Evolutionary conservation across 768 basidiomycete species (phyloP), one percentile per base, ranked within the genome.

Genomic region (Lactarius hengduanensis): DNA sequence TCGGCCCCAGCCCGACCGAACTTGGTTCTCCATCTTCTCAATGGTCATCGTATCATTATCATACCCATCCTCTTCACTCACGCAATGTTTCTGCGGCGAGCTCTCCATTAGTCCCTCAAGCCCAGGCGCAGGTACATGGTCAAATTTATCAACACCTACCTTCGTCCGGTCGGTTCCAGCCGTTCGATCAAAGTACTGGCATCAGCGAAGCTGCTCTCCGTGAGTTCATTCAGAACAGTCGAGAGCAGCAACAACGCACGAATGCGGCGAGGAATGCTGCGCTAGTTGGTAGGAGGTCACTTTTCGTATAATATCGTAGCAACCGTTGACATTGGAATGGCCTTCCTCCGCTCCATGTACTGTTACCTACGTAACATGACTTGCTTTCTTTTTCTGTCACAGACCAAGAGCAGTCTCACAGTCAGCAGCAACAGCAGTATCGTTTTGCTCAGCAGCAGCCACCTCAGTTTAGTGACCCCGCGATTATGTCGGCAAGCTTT

Each of bases 201-300:
- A 77, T 91, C 61, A 90, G 89, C 71, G 91, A 92, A 75, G 87
- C 88, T 16, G 87, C 91, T 73, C 80, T 92, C 68, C 82, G 90
- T 66, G 89, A 90, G 69, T 84, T 92, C 64, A 90, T 92, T 62
- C 85, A 85, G 73, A 82, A 83, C 30, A 91, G 87, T 73, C 84
- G 86, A 61, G 86, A 88, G 57, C 83, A 84, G 59, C 82, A 80
- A 26, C 76, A 71, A 57, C 68, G 72, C 16, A 59, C 53, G 45
- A 58, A 74, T 75, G 63, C 75, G 74, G 62, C 71, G 70, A 71
- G 73, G 70, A 76, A 71, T 60, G 72, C 66, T 45, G 68, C 59
- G 69, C 47, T 79, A 68, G 73, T 79, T 78, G 84, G 84, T 85
- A 83, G 76, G 83, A 80, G 73, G 68, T 74, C 79, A 77, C 75